Evolutionary conservation across 2,329 filamentous ascomycete species (phyloP).

Genomic region (Diplodia seriata): DNA sequence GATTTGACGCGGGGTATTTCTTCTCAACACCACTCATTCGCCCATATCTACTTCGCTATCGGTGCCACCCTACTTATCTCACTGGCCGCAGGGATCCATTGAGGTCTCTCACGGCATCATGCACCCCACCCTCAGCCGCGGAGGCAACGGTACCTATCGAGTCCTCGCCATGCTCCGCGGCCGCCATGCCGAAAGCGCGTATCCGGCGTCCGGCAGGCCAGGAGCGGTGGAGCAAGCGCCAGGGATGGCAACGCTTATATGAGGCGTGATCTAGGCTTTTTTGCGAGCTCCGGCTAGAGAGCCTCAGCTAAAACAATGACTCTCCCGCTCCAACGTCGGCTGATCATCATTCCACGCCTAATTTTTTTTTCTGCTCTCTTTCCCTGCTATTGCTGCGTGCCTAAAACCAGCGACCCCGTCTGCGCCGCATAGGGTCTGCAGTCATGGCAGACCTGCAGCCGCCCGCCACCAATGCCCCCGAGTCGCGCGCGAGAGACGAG

Average conservation of each 20-base stretch:
- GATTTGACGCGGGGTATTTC: conserved; percentile 20
- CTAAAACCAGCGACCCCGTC: background rate
- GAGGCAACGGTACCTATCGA: background rate
- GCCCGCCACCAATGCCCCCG: background rate
- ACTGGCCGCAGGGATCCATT: background rate
- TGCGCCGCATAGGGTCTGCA: conserved; percentile 4
- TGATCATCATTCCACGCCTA: conserved; percentile 27
- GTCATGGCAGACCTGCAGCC: conserved; percentile 11
- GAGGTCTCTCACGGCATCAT: background rate
- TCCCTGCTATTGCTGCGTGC: background rate
- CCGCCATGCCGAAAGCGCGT: background rate
- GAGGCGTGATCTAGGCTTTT: conserved; percentile 13
- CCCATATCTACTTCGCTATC: conserved; percentile 13
- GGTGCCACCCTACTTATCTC: background rate
- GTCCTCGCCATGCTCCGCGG: background rate
- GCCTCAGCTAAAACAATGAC: conserved; percentile 17
- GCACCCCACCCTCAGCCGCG: background rate
- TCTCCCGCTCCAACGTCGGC: conserved; percentile 22
- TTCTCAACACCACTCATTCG: conserved; percentile 14
- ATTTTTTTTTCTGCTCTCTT: background rate
- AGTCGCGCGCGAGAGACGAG: background rate
- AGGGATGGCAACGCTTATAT: conserved; percentile 17
- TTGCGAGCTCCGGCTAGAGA: conserved; percentile 2
- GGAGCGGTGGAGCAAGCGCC: conserved; percentile 5
- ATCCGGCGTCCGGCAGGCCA: background rate